Base-by-base conservation (phyloP, 345 rosid species). In the Combretum micranthum region DNA sequence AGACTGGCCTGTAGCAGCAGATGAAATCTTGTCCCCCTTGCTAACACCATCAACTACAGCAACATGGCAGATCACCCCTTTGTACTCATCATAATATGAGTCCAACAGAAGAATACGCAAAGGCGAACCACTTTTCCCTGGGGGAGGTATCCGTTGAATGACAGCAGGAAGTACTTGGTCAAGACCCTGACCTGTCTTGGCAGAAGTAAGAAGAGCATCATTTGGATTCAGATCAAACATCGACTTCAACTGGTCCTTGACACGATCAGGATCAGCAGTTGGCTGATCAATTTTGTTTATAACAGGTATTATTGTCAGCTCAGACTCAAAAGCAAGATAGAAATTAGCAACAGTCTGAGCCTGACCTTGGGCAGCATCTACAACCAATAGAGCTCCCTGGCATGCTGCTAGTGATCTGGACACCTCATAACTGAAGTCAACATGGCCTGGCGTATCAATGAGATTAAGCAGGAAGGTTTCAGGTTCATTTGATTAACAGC, bases 351-450 rank as follows among this genome's bases (percentile, higher is more conserved):
- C 97, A 12, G 99, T 93, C 63, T 93, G 99, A 1, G 99, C 99
- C 71, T 93, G 99, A 7, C 99, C 99, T 76, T 93, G 97, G 56
- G 97, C 99, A 17, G 97, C 97, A 79, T 93, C 97, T 61, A 93
- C 97, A 23, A 93, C 94, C 73, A 93, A 77, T 68, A 93, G 96
- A 19, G 83, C 97, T 60, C 99, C 99, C 64, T 93, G 97, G 77
- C 99, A 93, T 68, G 99, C 99, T 18, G 97, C 96, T 58, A 93
- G 80, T 4, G 99, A 93, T 75, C 99, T 85, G 15, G 99, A 93
- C 21, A 93, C 99, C 72, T 89, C 99, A 60, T 93, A 93, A 72
- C 97, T 93, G 65, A 89, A 93, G 67, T 93, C 99, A 11, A 93
- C 99, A 75, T 93, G 99, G 60, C 96, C 99, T 13, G 99, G 99